Conservation (phyloP, 352 stramenopile genomes). For the Globisporangium apiculatum region DNA sequence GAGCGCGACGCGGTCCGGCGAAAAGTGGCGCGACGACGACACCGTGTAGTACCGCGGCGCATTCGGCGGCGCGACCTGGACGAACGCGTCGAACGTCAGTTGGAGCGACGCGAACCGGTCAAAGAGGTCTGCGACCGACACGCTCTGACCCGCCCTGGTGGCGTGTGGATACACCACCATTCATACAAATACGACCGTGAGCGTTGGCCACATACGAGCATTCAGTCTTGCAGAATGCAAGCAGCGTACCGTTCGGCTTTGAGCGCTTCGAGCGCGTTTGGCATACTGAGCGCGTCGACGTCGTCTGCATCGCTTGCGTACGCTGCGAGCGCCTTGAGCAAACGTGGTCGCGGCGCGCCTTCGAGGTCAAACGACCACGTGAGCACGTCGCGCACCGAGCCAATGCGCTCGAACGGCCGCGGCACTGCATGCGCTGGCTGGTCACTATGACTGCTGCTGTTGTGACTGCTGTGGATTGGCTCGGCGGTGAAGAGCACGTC, state of each 20-base stretch:
- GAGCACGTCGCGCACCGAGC: conserved; percentile 56
- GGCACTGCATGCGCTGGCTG: conserved; percentile 11
- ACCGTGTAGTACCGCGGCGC: conserved; percentile 76
- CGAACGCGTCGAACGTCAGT: conserved; percentile 56
- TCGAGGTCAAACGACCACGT: conserved; percentile 74
- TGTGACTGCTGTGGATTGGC: conserved; percentile 5
- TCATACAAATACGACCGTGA: neutral
- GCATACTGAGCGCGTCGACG: conserved; percentile 31
- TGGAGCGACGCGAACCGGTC: conserved; percentile 58
- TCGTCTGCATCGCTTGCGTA: conserved; percentile 57
- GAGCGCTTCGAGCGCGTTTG: conserved; percentile 38
- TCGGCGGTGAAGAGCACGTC: conserved; percentile 40
- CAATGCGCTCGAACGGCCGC: conserved; percentile 48
- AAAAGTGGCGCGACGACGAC: conserved; percentile 63
- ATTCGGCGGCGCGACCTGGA: conserved; percentile 61
- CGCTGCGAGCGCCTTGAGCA: conserved; percentile 51
- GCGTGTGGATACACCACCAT: too few species aligned
- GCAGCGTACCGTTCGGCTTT: conserved; percentile 26
- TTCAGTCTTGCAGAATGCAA: neutral
- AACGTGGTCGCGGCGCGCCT: conserved; percentile 48
- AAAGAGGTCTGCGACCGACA: conserved; percentile 58
- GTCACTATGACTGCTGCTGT: neutral
- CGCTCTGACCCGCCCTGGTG: conserved; percentile 11
- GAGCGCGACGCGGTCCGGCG: conserved; percentile 52
- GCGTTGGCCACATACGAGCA: neutral